These are phyloP conservation scores for Ogataea zsoltii DNA, from an alignment of 805 yeast genomes.

Conservation along the genomic window DNA sequence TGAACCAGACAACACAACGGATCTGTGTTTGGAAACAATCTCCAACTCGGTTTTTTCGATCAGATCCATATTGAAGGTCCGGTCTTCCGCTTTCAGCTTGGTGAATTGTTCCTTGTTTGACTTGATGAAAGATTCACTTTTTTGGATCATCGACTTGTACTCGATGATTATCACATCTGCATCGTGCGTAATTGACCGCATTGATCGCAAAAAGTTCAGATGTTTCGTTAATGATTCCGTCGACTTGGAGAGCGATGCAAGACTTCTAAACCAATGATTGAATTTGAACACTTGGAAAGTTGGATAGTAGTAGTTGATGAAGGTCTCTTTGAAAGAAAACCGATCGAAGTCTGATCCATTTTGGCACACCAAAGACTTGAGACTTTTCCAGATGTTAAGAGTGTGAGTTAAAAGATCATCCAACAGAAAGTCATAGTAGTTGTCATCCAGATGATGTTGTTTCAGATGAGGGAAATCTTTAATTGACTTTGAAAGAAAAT, in stretches of 20 bases:
- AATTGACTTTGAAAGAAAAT: slow-evolving; percentile 8
- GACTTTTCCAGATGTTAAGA: slow-evolving; percentile 13
- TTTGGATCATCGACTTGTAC: slow-evolving; percentile 21
- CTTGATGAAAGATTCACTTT: slow-evolving; percentile 19
- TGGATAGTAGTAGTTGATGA: slow-evolving; percentile 16
- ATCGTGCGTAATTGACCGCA: slow-evolving; percentile 18
- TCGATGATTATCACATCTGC: slow-evolving; percentile 17
- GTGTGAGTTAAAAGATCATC: slow-evolving; percentile 8
- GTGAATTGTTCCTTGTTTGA: slow-evolving; percentile 16
- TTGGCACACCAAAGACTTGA: slow-evolving; percentile 8
- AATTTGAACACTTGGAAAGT: slow-evolving; percentile 22
- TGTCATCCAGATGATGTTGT: slow-evolving; percentile 22
- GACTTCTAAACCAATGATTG: slow-evolving; percentile 24
- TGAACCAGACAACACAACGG: slow-evolving; percentile 20
- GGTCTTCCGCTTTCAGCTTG: slow-evolving; percentile 10
- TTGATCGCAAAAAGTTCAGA: slow-evolving; percentile 18
- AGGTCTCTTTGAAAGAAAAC: slow-evolving; percentile 11
- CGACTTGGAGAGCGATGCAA: slow-evolving; percentile 18
- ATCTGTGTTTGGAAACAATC: slow-evolving; percentile 12
- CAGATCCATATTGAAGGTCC: slow-evolving; percentile 8
- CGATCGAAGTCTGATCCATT: slow-evolving; percentile 13
- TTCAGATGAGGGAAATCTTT: slow-evolving; percentile 17
- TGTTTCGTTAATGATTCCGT: slow-evolving; percentile 18
- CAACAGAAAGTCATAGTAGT: slow-evolving; percentile 21
- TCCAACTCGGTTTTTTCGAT: slow-evolving; percentile 12